Base-by-base conservation (phyloP, 495 filamentous ascomycete species). In the Xylaria castorea region DNA sequence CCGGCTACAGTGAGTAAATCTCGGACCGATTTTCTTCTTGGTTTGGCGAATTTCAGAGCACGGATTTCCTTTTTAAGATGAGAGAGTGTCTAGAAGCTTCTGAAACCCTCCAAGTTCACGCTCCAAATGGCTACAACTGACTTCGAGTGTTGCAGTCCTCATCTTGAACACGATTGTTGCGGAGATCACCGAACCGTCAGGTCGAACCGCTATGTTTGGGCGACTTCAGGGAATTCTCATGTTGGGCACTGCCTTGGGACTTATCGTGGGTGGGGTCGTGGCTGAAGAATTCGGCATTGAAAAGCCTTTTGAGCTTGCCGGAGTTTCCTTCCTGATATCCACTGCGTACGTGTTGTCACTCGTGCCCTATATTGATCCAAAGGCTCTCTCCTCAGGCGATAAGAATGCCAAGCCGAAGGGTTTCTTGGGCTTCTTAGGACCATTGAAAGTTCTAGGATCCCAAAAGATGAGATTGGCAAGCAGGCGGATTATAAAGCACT, bases 131-230 rank as follows among this genome's bases (percentile, higher is more conserved):
- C n/a, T n/a, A n/a, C n/a, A n/a, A n/a, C n/a, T n/a, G n/a, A n/a
- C n/a, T n/a, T n/a, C n/a, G n/a, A n/a, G n/a, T n/a, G n/a, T n/a
- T n/a, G n/a, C n/a, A n/a, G n/a, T 89, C 55, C 81, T 89, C 5
- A 77, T 87, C 0, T 75, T 86, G 27, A 89, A 89, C 74, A 83
- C 83, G 55, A 84, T 85, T 36, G 84, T 82, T 18, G 79, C 83
- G 2, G 84, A 89, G 74, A 73, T 85, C 5, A 82, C 85, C 8
- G 72, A 77, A 38, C 83, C 83, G 0, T 74, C 75, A 2, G 75
- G 84, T 44, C 74, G 86, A 12, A 89, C 87, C 2, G 81, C 78
- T 0, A 81, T 84, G n/a, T 84, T 89, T 58, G 87, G 87, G 0
- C 81, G 83, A 63, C 76, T 89, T 9, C 82, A 85, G 60, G 87